Percentiles rank a stretch among this genome's conserved stretches.
phyloP scores from a whole-genome alignment of 2,329 filamentous ascomycete species.

The Exophiala bonariae region DNA sequence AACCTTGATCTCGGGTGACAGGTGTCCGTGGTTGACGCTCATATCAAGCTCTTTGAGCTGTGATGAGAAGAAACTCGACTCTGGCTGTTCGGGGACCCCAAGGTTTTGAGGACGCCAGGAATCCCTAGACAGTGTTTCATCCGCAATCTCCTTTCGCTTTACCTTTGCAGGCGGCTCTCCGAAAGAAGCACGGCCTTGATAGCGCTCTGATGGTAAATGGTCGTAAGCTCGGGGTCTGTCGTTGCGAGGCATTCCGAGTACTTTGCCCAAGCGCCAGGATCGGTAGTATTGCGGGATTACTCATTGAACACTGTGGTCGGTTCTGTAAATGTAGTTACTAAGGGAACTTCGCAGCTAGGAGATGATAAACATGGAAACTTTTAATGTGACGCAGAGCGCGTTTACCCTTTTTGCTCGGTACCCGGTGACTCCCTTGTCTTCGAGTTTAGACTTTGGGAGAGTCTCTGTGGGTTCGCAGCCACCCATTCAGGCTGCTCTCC shows the following conservation, averaged over 20 bases:
- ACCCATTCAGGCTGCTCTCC: too few species aligned
- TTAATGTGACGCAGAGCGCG: background rate
- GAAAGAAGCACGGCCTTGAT: constrained; percentile 13
- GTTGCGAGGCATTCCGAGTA: constrained; percentile 4
- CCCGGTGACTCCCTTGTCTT: background rate
- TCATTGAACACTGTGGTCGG: background rate
- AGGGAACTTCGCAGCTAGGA: background rate
- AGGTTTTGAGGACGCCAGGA: background rate
- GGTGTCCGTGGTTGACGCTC: constrained; percentile 3
- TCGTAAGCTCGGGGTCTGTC: constrained; percentile 7
- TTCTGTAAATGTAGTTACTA: background rate
- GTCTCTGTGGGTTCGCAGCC: too few species aligned
- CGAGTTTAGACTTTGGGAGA: background rate
- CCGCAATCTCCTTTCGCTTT: constrained; percentile 5
- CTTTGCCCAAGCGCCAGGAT: background rate
- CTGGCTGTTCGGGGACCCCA: constrained; percentile 5
- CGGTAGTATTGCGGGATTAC: background rate
- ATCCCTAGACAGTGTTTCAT: constrained; percentile 7
- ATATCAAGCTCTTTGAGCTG: constrained; percentile 7
- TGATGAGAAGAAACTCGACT: constrained; percentile 7
- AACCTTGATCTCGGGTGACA: constrained; percentile 2
- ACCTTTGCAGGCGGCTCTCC: constrained; percentile 2
- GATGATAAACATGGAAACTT: background rate
- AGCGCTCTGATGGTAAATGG: constrained; percentile 10
- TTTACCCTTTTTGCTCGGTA: background rate